These are phyloP conservation scores for Ormosia semicastrata DNA, from an alignment of 306 rosid species.

Conservation along the genomic window DNA sequence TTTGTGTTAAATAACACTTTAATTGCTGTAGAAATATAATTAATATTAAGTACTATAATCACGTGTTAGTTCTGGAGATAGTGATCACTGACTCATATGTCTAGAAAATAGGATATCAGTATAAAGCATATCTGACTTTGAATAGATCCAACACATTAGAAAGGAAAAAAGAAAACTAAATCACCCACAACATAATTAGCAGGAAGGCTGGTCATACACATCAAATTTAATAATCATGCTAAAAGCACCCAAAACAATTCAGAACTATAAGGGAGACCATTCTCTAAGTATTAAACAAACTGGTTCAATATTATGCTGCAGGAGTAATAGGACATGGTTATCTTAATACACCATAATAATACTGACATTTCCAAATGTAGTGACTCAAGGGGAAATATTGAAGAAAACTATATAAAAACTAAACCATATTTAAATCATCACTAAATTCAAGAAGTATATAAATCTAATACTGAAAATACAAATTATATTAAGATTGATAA, in stretches of 20 bases:
- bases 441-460: slow-evolving; percentile 9
- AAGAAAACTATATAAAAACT: background rate
- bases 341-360: background rate
- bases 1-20: background rate
- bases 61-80: background rate
- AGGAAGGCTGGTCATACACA: background rate
- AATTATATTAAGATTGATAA: background rate
- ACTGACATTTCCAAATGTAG: background rate
- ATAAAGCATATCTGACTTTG: slow-evolving; percentile 42
- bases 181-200: background rate
- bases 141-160: background rate
- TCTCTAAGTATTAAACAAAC: background rate
- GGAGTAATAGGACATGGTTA: background rate
- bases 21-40: background rate
- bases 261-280: background rate
- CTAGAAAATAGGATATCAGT: background rate
- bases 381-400: background rate
- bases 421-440: slow-evolving; percentile 7
- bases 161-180: background rate
- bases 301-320: background rate
- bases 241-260: slow-evolving; percentile 4
- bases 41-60: background rate
- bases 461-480: background rate
- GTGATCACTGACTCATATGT: background rate
- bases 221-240: background rate